Evolutionary conservation across 169 alveolate species (phyloP).

Genomic region (Plasmodium billcollinsi): DNA sequence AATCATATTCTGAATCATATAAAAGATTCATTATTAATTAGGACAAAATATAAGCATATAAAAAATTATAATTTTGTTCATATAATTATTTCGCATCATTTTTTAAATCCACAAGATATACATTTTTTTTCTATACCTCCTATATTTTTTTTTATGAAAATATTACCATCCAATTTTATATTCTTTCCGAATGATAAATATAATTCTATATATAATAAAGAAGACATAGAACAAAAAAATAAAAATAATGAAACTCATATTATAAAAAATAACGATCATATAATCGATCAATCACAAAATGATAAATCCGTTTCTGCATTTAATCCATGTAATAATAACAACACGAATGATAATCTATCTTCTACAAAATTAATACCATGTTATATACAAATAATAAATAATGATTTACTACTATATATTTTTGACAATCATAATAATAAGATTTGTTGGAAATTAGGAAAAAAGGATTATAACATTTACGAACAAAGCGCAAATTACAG

Average conservation of each 20-base stretch:
- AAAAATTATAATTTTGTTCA: conserved; percentile 35
- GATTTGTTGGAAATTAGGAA: conserved; percentile 54
- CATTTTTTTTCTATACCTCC: conserved; percentile 7
- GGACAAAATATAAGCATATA: neutral
- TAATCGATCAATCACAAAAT: neutral
- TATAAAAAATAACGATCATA: neutral
- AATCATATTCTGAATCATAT: conserved; percentile 25
- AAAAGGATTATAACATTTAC: conserved; percentile 30
- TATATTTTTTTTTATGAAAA: conserved; percentile 27
- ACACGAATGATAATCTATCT: neutral
- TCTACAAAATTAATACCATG: conserved; percentile 49
- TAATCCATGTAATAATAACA: neutral
- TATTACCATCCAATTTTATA: conserved; percentile 19
- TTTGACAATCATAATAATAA: conserved; percentile 62
- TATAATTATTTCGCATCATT: conserved; percentile 23
- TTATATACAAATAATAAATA: conserved; percentile 48
- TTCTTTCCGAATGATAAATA: conserved; percentile 14
- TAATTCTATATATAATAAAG: conserved; percentile 1
- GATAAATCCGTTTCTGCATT: no score
- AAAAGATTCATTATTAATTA: conserved; percentile 24
- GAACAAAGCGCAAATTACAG: conserved; percentile 5
- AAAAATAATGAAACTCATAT: neutral
- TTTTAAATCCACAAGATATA: conserved; percentile 12
- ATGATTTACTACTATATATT: conserved; percentile 47
- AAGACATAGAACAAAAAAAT: conserved; percentile 12